Conservation (phyloP, 2,329 filamentous ascomycete species). For the Ophiostoma quercus region DNA sequence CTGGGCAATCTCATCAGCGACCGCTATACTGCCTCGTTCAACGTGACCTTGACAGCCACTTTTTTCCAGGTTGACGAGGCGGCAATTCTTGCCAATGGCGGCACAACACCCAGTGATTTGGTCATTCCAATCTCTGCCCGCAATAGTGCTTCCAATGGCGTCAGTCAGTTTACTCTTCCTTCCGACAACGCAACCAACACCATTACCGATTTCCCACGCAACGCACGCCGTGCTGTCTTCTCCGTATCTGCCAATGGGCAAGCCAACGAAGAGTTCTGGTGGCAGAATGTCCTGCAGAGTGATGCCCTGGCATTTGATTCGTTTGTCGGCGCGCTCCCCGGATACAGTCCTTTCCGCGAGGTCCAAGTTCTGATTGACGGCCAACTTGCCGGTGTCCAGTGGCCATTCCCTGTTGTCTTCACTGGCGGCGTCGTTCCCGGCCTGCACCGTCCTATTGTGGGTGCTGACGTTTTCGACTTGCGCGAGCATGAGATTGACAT, state of each 20-base stretch:
- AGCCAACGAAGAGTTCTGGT: slow-evolving; percentile 77
- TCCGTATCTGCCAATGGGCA: slow-evolving; percentile 75
- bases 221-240: slow-evolving; percentile 64
- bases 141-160: slow-evolving; percentile 42
- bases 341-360: slow-evolving; percentile 70
- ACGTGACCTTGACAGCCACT: slow-evolving; percentile 67
- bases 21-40: slow-evolving; percentile 67
- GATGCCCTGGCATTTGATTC: slow-evolving; percentile 55
- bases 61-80: slow-evolving; percentile 53
- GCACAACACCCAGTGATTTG: slow-evolving; percentile 51
- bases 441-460: slow-evolving; percentile 72
- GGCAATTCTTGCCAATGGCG: slow-evolving; percentile 30
- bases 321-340: slow-evolving; percentile 54
- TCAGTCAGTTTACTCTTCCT: slow-evolving; percentile 66
- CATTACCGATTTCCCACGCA: slow-evolving; percentile 55
- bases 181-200: slow-evolving; percentile 54
- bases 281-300: slow-evolving; percentile 65
- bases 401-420: slow-evolving; percentile 79
- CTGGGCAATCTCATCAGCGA: slow-evolving; percentile 67
- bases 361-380: slow-evolving; percentile 72
- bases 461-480: slow-evolving; percentile 73
- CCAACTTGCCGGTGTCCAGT: slow-evolving; percentile 65
- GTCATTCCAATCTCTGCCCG: slow-evolving; percentile 63
- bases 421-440: slow-evolving; percentile 74
- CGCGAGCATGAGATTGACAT: slow-evolving; percentile 78